A percentile compares a stretch with the other conserved stretches of the same genome.
Evolutionary conservation across 345 rosid genomes (phyloP).

Genomic region (Acer campestre): DNA sequence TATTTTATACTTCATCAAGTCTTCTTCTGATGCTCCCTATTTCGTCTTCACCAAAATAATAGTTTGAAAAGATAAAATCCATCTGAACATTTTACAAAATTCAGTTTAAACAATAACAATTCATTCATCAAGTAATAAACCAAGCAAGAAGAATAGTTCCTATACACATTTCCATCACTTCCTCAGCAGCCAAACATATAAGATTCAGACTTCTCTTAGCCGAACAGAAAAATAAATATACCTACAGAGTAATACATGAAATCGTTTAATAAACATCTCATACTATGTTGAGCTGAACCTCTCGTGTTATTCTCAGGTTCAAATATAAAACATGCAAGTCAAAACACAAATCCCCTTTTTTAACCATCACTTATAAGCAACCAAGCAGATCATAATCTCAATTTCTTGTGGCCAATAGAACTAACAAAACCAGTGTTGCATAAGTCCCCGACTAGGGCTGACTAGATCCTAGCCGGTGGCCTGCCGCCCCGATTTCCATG

Average conservation of each 20-base stretch:
- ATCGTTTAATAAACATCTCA: too few species aligned
- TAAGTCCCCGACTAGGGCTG: too few species aligned
- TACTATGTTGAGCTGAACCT: too few species aligned
- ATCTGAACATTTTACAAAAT: not conserved
- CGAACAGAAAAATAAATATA: not conserved
- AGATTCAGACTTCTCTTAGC: not conserved
- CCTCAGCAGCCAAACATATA: not conserved
- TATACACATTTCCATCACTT: not conserved
- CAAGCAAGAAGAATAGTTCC: not conserved
- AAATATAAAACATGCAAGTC: not conserved
- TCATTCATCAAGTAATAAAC: not conserved
- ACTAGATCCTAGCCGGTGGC: too few species aligned
- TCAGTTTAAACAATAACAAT: too few species aligned
- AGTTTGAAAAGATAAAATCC: not conserved
- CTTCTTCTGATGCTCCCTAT: not conserved
- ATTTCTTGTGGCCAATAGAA: not conserved
- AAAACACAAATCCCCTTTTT: not conserved
- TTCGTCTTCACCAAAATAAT: not conserved
- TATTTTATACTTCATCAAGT: not conserved
- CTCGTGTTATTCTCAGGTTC: not conserved
- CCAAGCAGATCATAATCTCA: not conserved
- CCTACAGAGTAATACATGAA: too few species aligned
- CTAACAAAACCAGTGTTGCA: not conserved
- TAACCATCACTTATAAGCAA: not conserved
- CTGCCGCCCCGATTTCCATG: too few species aligned